These are phyloP conservation scores for Limtongia smithiae DNA, from an alignment of 805 yeast species.

Conservation along the genomic window DNA sequence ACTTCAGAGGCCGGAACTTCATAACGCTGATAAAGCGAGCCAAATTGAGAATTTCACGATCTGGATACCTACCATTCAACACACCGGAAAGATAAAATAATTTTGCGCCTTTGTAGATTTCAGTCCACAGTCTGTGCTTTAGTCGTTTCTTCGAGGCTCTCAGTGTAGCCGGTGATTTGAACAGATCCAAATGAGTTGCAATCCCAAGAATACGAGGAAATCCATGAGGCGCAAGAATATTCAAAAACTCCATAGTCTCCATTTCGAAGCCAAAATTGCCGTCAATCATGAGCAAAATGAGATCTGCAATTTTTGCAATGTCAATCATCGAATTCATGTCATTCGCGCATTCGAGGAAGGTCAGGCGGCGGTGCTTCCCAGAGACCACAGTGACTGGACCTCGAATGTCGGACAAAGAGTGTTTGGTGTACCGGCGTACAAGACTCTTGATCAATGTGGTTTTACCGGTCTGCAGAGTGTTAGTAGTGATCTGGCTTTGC, in stretches of 20 bases:
- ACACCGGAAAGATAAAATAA: slow-evolving; percentile 92
- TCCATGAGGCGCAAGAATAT: slow-evolving; percentile 96
- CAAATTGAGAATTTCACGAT: slow-evolving; percentile 86
- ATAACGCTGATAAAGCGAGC: slow-evolving; percentile 91
- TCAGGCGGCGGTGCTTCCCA: slow-evolving; percentile 75
- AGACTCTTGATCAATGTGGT: slow-evolving; percentile 87
- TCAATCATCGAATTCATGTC: slow-evolving; percentile 96
- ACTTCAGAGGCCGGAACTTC: slow-evolving; percentile 98
- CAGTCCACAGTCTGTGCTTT: slow-evolving; percentile 97
- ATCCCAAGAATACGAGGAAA: slow-evolving; percentile 97
- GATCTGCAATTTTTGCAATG: slow-evolving; percentile 90
- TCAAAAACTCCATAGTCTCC: slow-evolving; percentile 99
- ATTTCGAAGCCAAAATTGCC: slow-evolving; percentile 98
- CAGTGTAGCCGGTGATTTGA: slow-evolving; percentile 82
- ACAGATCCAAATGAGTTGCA: slow-evolving; percentile 91
- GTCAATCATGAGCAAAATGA: slow-evolving; percentile 83
- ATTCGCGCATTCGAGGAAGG: slow-evolving; percentile 88
- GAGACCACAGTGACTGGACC: slow-evolving; percentile 97
- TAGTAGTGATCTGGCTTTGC: background rate
- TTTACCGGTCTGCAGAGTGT: slow-evolving; percentile 63
- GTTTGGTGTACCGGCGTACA: slow-evolving; percentile 82
- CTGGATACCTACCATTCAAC: slow-evolving; percentile 95
- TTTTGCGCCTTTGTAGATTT: slow-evolving; percentile 97
- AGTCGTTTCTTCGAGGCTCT: slow-evolving; percentile 87
- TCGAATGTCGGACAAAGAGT: slow-evolving; percentile 76